Conservation (phyloP, 2,329 filamentous ascomycete genomes). For the Colletotrichum tropicale region DNA sequence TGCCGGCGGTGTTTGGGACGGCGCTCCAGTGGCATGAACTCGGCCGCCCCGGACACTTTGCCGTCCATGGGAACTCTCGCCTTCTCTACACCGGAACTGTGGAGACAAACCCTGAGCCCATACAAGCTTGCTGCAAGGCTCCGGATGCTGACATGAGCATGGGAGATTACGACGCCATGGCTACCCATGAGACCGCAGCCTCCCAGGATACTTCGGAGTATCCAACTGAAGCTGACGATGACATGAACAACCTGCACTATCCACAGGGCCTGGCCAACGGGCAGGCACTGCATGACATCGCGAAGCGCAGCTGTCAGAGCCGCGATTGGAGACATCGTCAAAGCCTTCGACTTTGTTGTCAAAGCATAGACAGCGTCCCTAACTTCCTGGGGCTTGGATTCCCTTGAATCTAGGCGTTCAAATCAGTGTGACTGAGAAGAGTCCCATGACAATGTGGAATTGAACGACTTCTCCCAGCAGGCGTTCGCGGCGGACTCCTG, state of each 20-base stretch:
- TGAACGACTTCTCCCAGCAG: background rate
- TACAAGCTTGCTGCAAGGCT: too few species aligned
- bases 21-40: rapidly evolving
- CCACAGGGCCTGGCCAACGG: background rate
- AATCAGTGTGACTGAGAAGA: background rate
- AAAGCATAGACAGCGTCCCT: background rate
- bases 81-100: background rate
- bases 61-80: rapidly evolving
- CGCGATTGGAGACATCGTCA: background rate
- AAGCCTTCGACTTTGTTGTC: background rate
- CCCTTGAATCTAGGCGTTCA: background rate
- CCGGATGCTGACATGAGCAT: background rate
- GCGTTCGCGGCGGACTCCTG: background rate
- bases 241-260: background rate
- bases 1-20: background rate
- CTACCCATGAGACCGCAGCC: background rate
- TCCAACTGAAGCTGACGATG: background rate
- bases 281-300: background rate
- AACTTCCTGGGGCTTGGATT: background rate
- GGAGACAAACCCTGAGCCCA: background rate
- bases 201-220: background rate
- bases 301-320: background rate
- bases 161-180: background rate
- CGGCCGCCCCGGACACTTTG: rapidly evolving
- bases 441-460: background rate